Percentiles rank a stretch among this genome's conserved stretches.
Evolutionary conservation across 2,329 filamentous ascomycete species (phyloP).

Genomic region (Gnomoniopsis sp.): DNA sequence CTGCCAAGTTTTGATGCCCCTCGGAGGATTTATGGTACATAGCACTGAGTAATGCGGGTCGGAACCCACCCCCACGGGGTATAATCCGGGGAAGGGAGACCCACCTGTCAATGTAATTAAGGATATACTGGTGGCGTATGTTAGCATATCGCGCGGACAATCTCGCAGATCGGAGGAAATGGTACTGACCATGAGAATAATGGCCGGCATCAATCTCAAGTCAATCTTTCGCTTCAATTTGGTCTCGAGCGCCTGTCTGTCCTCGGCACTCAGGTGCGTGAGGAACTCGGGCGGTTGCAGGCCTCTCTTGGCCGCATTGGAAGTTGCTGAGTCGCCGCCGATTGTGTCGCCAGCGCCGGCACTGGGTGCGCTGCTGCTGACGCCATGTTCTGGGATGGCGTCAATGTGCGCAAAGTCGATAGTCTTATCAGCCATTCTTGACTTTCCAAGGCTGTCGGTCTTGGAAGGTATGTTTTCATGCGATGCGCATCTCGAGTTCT

Average conservation of each 20-base stretch:
- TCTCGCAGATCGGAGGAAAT: too few species aligned
- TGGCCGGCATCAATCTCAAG: slow-evolving; percentile 54
- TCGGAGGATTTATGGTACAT: too few species aligned
- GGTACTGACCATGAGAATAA: slow-evolving; percentile 39
- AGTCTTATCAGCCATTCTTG: background rate
- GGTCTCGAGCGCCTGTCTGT: slow-evolving; percentile 46
- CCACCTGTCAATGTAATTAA: slow-evolving; percentile 56
- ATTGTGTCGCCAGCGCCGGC: background rate
- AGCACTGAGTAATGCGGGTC: background rate
- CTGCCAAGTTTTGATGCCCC: too few species aligned
- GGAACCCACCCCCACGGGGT: background rate
- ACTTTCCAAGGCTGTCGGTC: background rate
- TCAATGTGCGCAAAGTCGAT: background rate
- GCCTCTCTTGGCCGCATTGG: background rate
- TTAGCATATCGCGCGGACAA: slow-evolving; percentile 23
- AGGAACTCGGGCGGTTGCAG: slow-evolving; percentile 29
- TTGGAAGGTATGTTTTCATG: background rate
- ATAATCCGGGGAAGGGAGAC: slow-evolving; percentile 2
- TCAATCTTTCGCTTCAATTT: slow-evolving; percentile 60
- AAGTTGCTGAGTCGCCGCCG: background rate
- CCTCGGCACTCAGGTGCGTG: slow-evolving; percentile 40
- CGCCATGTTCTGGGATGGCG: background rate
- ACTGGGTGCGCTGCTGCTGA: background rate
- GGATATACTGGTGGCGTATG: slow-evolving; percentile 49
- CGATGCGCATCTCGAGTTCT: background rate